Percentiles rank a stretch among this genome's conserved stretches.
phyloP scores from a whole-genome alignment of 129 eudicot species.

The Artemisia tridentata region DNA sequence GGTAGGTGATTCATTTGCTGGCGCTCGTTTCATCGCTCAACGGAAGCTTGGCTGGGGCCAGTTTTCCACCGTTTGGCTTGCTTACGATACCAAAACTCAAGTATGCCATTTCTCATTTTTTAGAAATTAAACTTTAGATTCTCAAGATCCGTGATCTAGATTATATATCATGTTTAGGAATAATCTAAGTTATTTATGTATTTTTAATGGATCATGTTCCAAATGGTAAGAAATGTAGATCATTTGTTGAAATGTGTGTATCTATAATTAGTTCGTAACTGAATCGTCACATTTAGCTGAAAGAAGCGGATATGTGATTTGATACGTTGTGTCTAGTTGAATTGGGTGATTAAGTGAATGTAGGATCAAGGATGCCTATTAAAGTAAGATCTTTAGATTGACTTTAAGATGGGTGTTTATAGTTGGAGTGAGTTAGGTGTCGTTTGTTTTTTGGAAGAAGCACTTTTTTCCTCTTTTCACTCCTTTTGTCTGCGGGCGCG shows the following conservation, averaged over 20 bases:
- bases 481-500: too few relatives aligned
- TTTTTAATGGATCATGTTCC: background rate
- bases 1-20: conserved; percentile 77
- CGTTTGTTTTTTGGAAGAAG: too few relatives aligned
- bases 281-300: background rate
- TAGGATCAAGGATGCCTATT: too few relatives aligned
- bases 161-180: conserved; percentile 3
- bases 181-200: background rate
- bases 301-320: background rate
- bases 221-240: conserved; percentile 28
- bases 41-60: conserved; percentile 99
- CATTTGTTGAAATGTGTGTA: conserved; percentile 7
- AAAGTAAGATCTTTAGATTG: too few relatives aligned
- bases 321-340: background rate
- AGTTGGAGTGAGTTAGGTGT: background rate
- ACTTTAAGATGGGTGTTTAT: background rate
- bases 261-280: too few relatives aligned
- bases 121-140: background rate
- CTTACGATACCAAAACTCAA: conserved; percentile 73
- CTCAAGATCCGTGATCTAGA: conserved; percentile 35
- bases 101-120: conserved; percentile 36
- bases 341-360: too few relatives aligned
- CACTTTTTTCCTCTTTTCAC: too few relatives aligned
- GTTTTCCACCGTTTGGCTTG: conserved; percentile 99
- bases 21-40: conserved; percentile 83